Base-by-base conservation (phyloP, 1,284 basidiomycete genomes). In the Singerocomus rubriflavus region DNA sequence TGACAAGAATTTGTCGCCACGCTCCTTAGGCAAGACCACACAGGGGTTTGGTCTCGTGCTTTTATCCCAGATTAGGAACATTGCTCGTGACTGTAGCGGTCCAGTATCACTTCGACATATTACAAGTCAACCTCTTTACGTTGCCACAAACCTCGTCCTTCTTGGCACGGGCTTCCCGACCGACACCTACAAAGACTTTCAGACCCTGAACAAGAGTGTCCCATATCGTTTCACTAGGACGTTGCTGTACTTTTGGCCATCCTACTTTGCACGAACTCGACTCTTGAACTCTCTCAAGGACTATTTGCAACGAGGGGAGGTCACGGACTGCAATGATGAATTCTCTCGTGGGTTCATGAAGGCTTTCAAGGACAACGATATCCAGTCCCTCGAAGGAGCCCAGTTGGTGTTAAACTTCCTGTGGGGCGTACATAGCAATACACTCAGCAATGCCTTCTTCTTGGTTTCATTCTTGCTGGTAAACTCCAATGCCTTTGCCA, bases 401-500 rank as follows among this genome's bases (percentile, higher is more conserved):
- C 53, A 57, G 36, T 14, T 67, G 32, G 38, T 60, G 10, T 51
- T 65, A 37, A 55, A 43, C 13, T 62, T 67, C 45, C 27, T 65
- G 16, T 67, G 64, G 64, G 56, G 50, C 0, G 34, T 57, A 5
- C 64, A 65, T n/a, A 64, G 48, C 46, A 64, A 65, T 11, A 60
- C 45, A 0, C 2, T 62, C 25, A 55, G 36, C 46, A 64, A 54
- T 32, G 11, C 54, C 0, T 51, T 60, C 37, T 64, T 63, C n/a
- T 35, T 52, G 32, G 35, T 64, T 6, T 52, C 54, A 0, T 64
- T 55, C 21, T 34, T 67, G 14, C 50, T 67, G 1, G n/a, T 21
- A 11, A 32, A 65, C 30, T 44, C 38, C 1, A 25, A 12, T 25
- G 53, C 47, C 11, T 44, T 64, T 14, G 36, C 32, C 8, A 51